Conservation (phyloP, 2,329 filamentous ascomycete genomes). For the Paraphaeosphaeria minitans region DNA sequence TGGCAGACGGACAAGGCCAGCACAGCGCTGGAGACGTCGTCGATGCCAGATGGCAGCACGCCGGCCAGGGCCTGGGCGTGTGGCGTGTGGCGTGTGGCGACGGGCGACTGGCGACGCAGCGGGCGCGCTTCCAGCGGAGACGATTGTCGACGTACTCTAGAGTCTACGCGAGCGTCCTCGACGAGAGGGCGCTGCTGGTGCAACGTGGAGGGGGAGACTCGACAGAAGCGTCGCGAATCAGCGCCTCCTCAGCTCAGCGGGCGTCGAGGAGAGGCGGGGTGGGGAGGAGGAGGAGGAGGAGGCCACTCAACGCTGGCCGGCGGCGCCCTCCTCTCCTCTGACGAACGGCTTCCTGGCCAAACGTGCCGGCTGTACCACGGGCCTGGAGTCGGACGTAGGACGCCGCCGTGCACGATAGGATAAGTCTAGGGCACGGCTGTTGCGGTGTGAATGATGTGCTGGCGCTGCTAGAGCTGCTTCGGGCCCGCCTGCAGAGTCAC, state of each 20-base stretch:
- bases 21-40: no score
- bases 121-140: conserved; percentile 8
- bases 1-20: conserved; percentile 20
- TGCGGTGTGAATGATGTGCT: conserved; percentile 48
- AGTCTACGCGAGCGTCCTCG: conserved; percentile 4
- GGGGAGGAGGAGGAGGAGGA: no score
- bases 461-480: conserved; percentile 32
- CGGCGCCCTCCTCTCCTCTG: conserved; percentile 22
- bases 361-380: conserved; percentile 45
- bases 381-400: conserved; percentile 42
- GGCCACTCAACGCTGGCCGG: conserved; percentile 19
- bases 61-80: background rate
- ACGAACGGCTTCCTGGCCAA: conserved; percentile 34
- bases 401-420: conserved; percentile 39
- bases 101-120: background rate
- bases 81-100: no score
- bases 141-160: background rate
- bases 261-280: conserved; percentile 23
- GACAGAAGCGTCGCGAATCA: conserved; percentile 35
- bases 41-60: no score
- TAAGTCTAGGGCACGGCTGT: conserved; percentile 17
- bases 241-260: conserved; percentile 3
- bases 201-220: conserved; percentile 49
- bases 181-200: conserved; percentile 34
- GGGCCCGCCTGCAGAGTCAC: conserved; percentile 33